A percentile compares a stretch with the other conserved stretches of the same genome.
phyloP scores from a whole-genome alignment of 331 rosid species.

The Saraca asoca region DNA sequence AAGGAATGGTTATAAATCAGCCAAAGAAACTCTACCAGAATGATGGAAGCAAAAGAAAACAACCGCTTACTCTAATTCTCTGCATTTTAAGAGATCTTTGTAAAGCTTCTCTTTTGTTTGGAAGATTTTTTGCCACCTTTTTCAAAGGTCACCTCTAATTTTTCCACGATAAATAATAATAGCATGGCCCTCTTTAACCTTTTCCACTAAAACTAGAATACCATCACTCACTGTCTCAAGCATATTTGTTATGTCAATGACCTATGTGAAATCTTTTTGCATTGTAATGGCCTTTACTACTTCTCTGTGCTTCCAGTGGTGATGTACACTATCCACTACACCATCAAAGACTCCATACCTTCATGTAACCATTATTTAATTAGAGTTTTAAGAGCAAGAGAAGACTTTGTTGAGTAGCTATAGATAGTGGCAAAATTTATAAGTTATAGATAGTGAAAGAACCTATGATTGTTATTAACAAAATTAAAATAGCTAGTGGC shows the following conservation, averaged over 20 bases:
- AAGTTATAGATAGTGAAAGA: background rate
- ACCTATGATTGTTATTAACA: no score
- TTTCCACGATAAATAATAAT: slow-evolving; percentile 57
- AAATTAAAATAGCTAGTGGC: no score
- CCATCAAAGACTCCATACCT: slow-evolving; percentile 60
- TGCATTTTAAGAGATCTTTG: slow-evolving; percentile 55
- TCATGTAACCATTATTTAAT: slow-evolving; percentile 39
- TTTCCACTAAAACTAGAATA: slow-evolving; percentile 50
- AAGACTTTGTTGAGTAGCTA: background rate
- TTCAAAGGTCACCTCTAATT: slow-evolving; percentile 47
- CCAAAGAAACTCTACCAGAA: no score
- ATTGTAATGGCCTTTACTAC: slow-evolving; percentile 52
- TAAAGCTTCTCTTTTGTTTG: slow-evolving; percentile 52
- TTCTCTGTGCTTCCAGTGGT: slow-evolving; percentile 65
- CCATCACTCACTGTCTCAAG: slow-evolving; percentile 64
- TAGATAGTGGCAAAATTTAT: background rate
- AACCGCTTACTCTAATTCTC: slow-evolving; percentile 53
- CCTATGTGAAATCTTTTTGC: slow-evolving; percentile 47
- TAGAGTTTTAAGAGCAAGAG: no score
- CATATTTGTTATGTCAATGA: slow-evolving; percentile 42
- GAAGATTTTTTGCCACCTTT: slow-evolving; percentile 37
- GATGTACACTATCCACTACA: slow-evolving; percentile 53
- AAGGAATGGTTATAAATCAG: no score
- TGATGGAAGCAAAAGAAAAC: background rate
- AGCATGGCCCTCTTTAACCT: slow-evolving; percentile 52